Conservation (phyloP, 768 basidiomycete species). For the Psilocybe subaeruginosa region DNA sequence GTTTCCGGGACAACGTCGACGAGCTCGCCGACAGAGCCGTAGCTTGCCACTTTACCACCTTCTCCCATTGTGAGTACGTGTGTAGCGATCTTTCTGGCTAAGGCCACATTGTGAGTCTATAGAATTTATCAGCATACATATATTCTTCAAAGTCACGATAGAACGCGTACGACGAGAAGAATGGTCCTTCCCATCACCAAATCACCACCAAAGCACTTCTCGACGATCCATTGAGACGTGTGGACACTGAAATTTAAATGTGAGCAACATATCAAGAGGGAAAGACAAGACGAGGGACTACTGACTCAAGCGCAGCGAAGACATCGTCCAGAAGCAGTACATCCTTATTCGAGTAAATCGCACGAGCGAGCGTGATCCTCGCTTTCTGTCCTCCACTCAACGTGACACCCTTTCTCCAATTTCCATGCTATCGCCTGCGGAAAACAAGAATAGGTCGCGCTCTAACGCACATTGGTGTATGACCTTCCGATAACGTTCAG, state of each 20-base stretch:
- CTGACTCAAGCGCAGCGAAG: conserved; percentile 58
- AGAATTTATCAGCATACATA: no score
- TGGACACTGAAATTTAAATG: conserved; percentile 47
- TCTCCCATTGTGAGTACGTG: conserved; percentile 57
- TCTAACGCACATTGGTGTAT: conserved; percentile 74
- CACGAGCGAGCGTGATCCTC: conserved; percentile 45
- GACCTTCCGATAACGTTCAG: conserved; percentile 70
- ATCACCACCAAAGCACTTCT: conserved; percentile 77
- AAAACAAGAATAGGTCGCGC: conserved; percentile 66
- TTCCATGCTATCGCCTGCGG: conserved; percentile 67
- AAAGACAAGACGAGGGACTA: conserved; percentile 3
- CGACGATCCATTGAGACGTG: conserved; percentile 80
- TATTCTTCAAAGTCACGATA: not conserved
- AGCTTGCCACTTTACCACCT: conserved; percentile 53
- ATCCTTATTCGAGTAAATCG: conserved; percentile 51
- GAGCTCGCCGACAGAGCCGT: conserved; percentile 50
- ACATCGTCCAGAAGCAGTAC: conserved; percentile 76
- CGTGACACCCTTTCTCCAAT: conserved; percentile 70
- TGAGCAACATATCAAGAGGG: not conserved
- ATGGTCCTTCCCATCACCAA: conserved; percentile 78
- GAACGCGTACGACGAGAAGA: conserved; percentile 64
- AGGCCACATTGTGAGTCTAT: conserved; percentile 51
- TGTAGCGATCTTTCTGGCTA: conserved; percentile 52
- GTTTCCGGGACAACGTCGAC: conserved; percentile 24
- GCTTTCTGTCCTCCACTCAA: conserved; percentile 47